A percentile compares a stretch with the other conserved stretches of the same genome.
Conservation (phyloP, 2,329 filamentous ascomycete species). For the Dothideomycetes sp. region DNA sequence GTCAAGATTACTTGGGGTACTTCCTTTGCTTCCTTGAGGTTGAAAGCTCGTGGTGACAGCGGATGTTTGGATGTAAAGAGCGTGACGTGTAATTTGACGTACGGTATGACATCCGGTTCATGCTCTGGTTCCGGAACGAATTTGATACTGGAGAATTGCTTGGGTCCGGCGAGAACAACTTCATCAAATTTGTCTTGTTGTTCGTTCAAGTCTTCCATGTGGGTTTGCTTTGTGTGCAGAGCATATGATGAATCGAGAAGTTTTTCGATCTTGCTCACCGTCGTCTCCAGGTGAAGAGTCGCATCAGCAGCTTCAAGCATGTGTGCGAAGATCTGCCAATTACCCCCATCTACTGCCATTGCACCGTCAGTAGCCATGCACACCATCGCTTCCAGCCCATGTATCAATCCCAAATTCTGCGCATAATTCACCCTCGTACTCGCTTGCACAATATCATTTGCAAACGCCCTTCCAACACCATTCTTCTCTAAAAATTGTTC, state of each 20-base stretch:
- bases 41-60: constrained; percentile 67
- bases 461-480: constrained; percentile 57
- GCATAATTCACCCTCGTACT: constrained; percentile 92
- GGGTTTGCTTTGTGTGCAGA: constrained; percentile 7
- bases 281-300: constrained; percentile 54
- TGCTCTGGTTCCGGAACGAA: constrained; percentile 36
- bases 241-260: constrained; percentile 3
- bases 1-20: constrained; percentile 74
- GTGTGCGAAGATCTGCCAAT: constrained; percentile 85
- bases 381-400: constrained; percentile 84
- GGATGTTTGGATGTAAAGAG: constrained; percentile 69
- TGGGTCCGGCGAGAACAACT: constrained; percentile 73
- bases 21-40: constrained; percentile 45
- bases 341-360: constrained; percentile 69
- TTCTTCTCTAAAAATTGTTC: constrained; percentile 61
- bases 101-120: constrained; percentile 69
- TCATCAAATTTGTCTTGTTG: constrained; percentile 53
- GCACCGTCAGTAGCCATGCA: constrained; percentile 85
- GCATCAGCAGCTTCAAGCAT: constrained; percentile 63
- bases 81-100: constrained; percentile 79
- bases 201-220: neutral
- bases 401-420: constrained; percentile 75
- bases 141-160: constrained; percentile 66
- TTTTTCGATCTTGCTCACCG: constrained; percentile 41
- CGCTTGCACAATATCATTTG: constrained; percentile 77